Conservation (phyloP, 768 basidiomycete genomes). For the Clitopilus passeckerianus region DNA sequence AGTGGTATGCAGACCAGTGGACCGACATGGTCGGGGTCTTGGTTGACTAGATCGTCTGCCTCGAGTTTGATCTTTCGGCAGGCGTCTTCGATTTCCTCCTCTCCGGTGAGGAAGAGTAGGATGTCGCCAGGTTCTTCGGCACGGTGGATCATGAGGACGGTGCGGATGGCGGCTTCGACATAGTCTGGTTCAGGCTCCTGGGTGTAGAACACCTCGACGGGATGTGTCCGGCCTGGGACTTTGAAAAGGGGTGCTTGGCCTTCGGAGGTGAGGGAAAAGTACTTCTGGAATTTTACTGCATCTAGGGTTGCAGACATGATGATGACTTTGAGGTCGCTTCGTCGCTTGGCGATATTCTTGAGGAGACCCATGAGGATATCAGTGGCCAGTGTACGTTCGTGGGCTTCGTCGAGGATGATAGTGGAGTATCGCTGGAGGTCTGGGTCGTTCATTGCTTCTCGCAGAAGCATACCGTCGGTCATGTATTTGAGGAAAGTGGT, state of each 20-base stretch:
- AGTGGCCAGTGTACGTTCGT: conserved; percentile 95
- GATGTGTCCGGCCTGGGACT: conserved; percentile 90
- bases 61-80: conserved; percentile 92
- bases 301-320: conserved; percentile 99
- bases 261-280: conserved; percentile 58
- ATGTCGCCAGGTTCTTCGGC: conserved; percentile 93
- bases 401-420: conserved; percentile 97
- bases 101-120: conserved; percentile 93
- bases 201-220: conserved; percentile 94
- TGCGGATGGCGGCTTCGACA: conserved; percentile 93
- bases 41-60: conserved; percentile 75
- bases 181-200: conserved; percentile 94
- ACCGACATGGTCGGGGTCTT: conserved; percentile 72
- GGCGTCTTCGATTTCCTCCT: conserved; percentile 97
- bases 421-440: conserved; percentile 87
- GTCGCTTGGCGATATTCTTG: conserved; percentile 75
- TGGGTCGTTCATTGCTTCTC: conserved; percentile 97
- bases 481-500: conserved; percentile 98
- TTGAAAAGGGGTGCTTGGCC: conserved; percentile 75
- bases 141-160: conserved; percentile 95
- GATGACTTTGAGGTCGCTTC: conserved; percentile 91
- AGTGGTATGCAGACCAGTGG: conserved; percentile 88
- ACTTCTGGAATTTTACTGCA: conserved; percentile 94
- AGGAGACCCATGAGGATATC: conserved; percentile 98
- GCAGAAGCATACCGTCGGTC: conserved; percentile 99